A percentile compares a stretch with the other conserved stretches of the same genome.
Conservation (phyloP, 179 eudicot species). For the Sideroxylon spinosum region DNA sequence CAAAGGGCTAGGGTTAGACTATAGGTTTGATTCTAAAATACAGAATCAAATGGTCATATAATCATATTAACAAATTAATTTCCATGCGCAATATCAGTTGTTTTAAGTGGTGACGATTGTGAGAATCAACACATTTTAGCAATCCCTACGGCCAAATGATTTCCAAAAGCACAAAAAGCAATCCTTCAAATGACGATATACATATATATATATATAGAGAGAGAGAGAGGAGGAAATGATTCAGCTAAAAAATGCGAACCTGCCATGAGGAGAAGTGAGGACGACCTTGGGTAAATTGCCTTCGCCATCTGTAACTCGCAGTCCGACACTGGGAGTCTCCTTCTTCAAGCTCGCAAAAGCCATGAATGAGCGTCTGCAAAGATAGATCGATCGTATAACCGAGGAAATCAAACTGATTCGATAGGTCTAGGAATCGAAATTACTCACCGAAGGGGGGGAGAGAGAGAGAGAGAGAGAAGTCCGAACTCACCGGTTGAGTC, state of each 20-base stretch:
- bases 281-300: constrained; percentile 80
- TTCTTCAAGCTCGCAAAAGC: constrained; percentile 46
- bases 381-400: neutral
- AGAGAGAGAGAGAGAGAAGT: constrained; percentile 8
- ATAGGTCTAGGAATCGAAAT: neutral
- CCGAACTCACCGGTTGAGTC: constrained; percentile 36
- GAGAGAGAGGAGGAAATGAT: neutral
- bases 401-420: neutral
- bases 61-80: neutral
- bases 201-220: neutral
- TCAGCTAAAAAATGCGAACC: constrained; percentile 30
- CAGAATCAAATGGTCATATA: neutral
- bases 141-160: neutral
- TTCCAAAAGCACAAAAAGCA: neutral
- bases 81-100: neutral
- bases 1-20: constrained; percentile 4
- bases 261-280: constrained; percentile 71
- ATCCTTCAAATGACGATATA: neutral
- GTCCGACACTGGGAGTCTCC: constrained; percentile 33
- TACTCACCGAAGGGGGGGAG: neutral
- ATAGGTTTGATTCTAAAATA: neutral
- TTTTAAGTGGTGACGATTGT: neutral
- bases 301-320: constrained; percentile 48
- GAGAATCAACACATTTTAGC: neutral
- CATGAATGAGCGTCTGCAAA: constrained; percentile 36